Percentiles rank a stretch among this genome's conserved stretches.
Conservation (phyloP, 345 rosid genomes). For the Brassica nigra region DNA sequence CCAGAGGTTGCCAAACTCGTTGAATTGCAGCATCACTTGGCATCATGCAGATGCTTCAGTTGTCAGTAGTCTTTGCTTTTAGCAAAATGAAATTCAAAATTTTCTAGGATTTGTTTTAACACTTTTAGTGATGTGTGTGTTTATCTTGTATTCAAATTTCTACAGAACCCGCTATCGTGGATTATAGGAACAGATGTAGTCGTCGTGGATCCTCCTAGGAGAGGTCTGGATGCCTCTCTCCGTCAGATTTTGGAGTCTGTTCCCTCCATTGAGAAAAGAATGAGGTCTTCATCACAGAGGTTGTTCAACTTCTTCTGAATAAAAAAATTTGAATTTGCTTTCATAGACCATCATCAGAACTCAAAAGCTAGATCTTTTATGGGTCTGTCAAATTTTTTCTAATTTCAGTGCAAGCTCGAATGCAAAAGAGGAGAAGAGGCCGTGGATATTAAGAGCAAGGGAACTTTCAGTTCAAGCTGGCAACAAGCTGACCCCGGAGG, state of each 20-base stretch:
- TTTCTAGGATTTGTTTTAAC: background rate
- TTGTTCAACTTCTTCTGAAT: slow-evolving; percentile 31
- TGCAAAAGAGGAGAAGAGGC: slow-evolving; percentile 85
- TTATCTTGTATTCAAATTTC: slow-evolving; percentile 16
- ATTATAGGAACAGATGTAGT: slow-evolving; percentile 85
- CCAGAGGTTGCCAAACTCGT: slow-evolving; percentile 70
- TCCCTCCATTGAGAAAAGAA: slow-evolving; percentile 51
- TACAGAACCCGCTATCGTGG: slow-evolving; percentile 91
- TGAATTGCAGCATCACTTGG: slow-evolving; percentile 84
- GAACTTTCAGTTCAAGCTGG: slow-evolving; percentile 73
- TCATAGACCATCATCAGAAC: background rate
- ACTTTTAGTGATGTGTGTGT: slow-evolving; percentile 6
- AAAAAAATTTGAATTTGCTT: background rate
- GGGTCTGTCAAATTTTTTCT: slow-evolving; percentile 10
- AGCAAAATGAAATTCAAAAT: background rate
- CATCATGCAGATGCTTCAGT: slow-evolving; percentile 82
- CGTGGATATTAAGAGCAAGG: slow-evolving; percentile 88
- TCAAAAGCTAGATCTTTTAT: background rate
- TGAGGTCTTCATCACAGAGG: slow-evolving; percentile 55
- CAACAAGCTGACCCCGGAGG: slow-evolving; percentile 48
- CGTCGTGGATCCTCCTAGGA: slow-evolving; percentile 94
- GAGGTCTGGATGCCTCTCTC: slow-evolving; percentile 79
- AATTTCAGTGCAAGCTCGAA: slow-evolving; percentile 48
- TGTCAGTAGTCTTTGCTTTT: slow-evolving; percentile 48
- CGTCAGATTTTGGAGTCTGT: slow-evolving; percentile 61